A percentile compares a stretch with the other conserved stretches of the same genome.
Evolutionary conservation across 23 red algal species (phyloP).

Genomic region (Agarophyton chilense): DNA sequence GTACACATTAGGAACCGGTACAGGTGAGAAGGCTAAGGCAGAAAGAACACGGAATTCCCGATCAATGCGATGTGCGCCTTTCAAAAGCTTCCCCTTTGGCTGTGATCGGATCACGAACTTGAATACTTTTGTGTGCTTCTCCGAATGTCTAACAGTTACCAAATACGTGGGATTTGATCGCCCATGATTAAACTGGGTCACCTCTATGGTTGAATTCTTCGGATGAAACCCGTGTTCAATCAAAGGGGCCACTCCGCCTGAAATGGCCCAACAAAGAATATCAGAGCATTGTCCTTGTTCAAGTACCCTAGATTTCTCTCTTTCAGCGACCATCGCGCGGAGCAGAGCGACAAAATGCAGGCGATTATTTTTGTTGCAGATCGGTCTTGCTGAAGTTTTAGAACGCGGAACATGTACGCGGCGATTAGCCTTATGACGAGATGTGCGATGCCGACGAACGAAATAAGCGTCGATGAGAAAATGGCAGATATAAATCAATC

Average conservation of each 20-base stretch:
- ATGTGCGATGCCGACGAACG: too few relatives aligned
- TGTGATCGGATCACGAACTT: constrained; percentile 76
- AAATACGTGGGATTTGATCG: constrained; percentile 88
- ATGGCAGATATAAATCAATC: too few relatives aligned
- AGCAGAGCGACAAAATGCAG: neutral
- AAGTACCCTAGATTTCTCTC: neutral
- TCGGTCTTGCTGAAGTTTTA: too few relatives aligned
- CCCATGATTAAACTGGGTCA: constrained; percentile 74
- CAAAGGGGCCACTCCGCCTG: constrained; percentile 10
- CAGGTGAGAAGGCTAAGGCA: constrained; percentile 45
- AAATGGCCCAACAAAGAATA: constrained; percentile 34
- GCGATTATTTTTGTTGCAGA: too few relatives aligned
- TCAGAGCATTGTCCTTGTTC: neutral
- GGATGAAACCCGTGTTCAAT: neutral
- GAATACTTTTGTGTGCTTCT: neutral
- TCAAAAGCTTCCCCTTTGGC: constrained; percentile 69
- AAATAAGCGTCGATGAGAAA: too few relatives aligned
- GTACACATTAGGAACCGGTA: constrained; percentile 86
- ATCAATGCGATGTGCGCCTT: constrained; percentile 85
- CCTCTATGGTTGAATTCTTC: neutral
- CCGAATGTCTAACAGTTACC: constrained; percentile 26
- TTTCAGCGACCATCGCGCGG: neutral
- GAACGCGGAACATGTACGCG: too few relatives aligned
- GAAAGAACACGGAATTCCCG: constrained; percentile 76
- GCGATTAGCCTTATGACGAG: too few relatives aligned